Evolutionary conservation across 371 early-diverging fungal genomes (phyloP), one percentile per base, ranked within the genome.

Genomic region (Syncephalis plumigaleata): DNA sequence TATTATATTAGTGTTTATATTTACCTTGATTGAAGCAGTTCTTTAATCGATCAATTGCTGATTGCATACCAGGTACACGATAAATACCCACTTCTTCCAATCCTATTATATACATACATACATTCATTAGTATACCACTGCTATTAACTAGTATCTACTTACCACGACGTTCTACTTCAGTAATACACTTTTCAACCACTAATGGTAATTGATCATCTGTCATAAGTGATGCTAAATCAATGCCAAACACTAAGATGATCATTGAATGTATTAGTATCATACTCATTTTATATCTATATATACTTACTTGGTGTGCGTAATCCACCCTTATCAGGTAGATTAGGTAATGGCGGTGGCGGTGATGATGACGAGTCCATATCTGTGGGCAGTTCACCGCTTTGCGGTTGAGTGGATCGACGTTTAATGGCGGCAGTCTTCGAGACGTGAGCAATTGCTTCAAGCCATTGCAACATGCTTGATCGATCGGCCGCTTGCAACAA

Each of bases 61-160:
- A 72, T 3, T 72, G 72, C 3, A 77, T 65, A 9, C 87, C 87
- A 16, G 87, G 77, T 13, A 86, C 74, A 16, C 87, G 74, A 47
- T 86, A 86, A 11, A 86, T 84, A 13, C 87, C 87, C 25, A 86
- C 75, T 51, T 86, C 87, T 42, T 76, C 79, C n/a, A 86, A 55
- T 9, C 86, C 62, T 61, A 49, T 9, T n/a, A 31, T 31, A n/a
- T n/a, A n/a, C 42, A n/a, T 24, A n/a, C 5, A 17, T 24, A 15
- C 20, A 9, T n/a, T 42, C 13, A 25, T 42, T 24, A 11, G 31
- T 11, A 7, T 4, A 31, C 11, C 20, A 44, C 22, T n/a, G 7
- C 8, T 23, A 31, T 2, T n/a, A 16, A 42, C 20, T 25, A 2
- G 9, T n/a, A 37, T 13, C 18, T 4, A 26, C 44, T 7, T 55